phyloP scores from a whole-genome alignment of 2,329 filamentous ascomycete genomes.

The Hymenoscyphus scutula region DNA sequence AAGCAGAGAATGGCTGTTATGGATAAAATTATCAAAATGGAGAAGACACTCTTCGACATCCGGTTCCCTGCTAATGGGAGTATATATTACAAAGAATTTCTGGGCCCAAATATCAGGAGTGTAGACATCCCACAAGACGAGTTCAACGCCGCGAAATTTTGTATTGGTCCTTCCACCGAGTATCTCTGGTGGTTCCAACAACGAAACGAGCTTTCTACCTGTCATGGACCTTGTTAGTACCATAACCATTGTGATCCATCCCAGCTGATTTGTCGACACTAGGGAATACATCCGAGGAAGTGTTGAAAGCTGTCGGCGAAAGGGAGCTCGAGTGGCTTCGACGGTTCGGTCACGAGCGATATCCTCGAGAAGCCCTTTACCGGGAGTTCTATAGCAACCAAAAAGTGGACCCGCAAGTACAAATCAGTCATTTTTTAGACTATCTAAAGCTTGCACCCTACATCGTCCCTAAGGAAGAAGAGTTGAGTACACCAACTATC shows the following conservation, averaged over 20 bases:
- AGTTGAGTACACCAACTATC: no score
- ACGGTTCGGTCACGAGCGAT: constrained; percentile 20
- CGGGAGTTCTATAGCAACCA: constrained; percentile 5
- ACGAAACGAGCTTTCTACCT: no score
- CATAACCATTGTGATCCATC: no score
- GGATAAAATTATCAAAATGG: constrained; percentile 23
- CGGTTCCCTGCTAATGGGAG: constrained; percentile 24
- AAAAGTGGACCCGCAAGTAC: constrained; percentile 21
- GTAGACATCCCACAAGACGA: constrained; percentile 22
- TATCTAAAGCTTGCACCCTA: constrained; percentile 21
- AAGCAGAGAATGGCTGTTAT: constrained; percentile 24
- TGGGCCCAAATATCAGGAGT: constrained; percentile 19
- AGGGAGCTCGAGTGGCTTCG: constrained; percentile 15
- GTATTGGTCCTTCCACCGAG: constrained; percentile 7
- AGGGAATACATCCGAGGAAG: no score
- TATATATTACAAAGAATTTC: constrained; percentile 24
- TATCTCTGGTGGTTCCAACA: no score
- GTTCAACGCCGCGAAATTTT: constrained; percentile 17
- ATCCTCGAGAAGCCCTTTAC: constrained; percentile 21
- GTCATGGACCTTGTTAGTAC: no score
- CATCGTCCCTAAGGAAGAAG: no score
- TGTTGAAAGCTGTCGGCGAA: no score
- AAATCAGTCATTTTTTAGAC: constrained; percentile 20
- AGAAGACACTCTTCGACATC: constrained; percentile 21
- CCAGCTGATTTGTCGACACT: no score